Evolutionary conservation across 257 asterid species (phyloP).

Genomic region (Solanum tacnaense): DNA sequence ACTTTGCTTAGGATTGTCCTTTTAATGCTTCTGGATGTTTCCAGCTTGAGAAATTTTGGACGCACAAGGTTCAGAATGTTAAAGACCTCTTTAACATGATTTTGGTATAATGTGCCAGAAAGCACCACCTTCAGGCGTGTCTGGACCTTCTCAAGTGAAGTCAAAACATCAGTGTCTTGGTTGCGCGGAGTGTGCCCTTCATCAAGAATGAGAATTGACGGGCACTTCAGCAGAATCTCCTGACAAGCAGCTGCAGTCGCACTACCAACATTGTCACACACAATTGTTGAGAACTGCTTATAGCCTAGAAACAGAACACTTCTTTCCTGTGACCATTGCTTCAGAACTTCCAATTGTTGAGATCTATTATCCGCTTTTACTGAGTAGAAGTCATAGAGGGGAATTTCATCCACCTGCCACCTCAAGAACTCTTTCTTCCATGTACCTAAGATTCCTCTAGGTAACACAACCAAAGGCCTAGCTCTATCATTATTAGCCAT

Average conservation of each 20-base stretch:
- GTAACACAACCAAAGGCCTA: constrained; percentile 90
- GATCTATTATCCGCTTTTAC: constrained; percentile 79
- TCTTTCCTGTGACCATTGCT: constrained; percentile 58
- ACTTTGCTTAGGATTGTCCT: constrained; percentile 83
- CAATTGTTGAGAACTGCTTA: constrained; percentile 75
- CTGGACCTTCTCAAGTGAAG: constrained; percentile 82
- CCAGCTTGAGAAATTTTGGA: constrained; percentile 76
- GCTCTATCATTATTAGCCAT: constrained; percentile 90
- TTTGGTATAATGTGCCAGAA: constrained; percentile 91
- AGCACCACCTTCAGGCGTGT: constrained; percentile 86
- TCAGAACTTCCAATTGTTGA: constrained; percentile 82
- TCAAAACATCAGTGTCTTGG: constrained; percentile 81
- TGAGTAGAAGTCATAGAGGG: constrained; percentile 75
- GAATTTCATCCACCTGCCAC: constrained; percentile 89
- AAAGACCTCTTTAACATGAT: constrained; percentile 91
- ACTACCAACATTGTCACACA: constrained; percentile 49
- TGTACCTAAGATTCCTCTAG: constrained; percentile 71
- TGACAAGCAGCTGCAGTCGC: constrained; percentile 51
- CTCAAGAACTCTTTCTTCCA: constrained; percentile 83
- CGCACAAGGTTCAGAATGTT: constrained; percentile 91
- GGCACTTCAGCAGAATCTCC: constrained; percentile 49
- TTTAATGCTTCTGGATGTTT: constrained; percentile 48
- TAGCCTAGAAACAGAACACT: constrained; percentile 82
- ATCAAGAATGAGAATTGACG: constrained; percentile 72
- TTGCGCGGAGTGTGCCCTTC: constrained; percentile 98